These are phyloP conservation scores for Phycomyces blakesleeanus DNA, from an alignment of 192 early-diverging fungal genomes.

Conservation along the genomic window DNA sequence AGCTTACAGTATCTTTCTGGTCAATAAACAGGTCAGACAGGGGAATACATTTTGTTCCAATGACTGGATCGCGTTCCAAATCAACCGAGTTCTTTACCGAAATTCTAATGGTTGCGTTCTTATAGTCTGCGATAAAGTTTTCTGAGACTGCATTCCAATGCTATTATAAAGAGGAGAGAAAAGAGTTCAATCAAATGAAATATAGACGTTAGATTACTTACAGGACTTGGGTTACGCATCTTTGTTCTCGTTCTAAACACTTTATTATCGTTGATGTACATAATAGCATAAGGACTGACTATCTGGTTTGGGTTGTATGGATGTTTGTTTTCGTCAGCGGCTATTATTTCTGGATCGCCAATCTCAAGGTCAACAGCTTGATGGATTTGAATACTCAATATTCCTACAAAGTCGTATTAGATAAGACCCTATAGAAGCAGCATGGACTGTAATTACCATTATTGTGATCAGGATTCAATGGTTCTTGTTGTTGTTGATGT, in stretches of 20 bases:
- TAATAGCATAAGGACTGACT: conserved; percentile 24
- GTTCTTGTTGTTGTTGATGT: background rate
- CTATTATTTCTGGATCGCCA: conserved; percentile 13
- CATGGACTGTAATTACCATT: conserved; percentile 1
- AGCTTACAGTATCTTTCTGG: conserved; percentile 13
- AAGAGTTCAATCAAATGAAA: background rate
- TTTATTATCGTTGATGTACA: conserved; percentile 30
- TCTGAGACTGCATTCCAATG: conserved; percentile 33
- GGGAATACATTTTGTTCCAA: conserved; percentile 15
- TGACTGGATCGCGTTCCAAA: conserved; percentile 21
- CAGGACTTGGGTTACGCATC: conserved; percentile 16
- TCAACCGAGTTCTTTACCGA: conserved; percentile 22
- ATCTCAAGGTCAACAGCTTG: conserved; percentile 29
- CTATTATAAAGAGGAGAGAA: conserved; percentile 4
- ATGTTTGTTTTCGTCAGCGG: conserved; percentile 11
- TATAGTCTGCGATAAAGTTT: conserved; percentile 13
- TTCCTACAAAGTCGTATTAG: background rate
- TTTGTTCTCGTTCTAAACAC: conserved; percentile 18
- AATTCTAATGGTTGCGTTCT: conserved; percentile 11
- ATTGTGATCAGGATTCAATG: background rate
- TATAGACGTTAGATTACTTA: background rate
- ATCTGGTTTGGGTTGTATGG: conserved; percentile 18
- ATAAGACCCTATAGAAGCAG: too few relatives aligned
- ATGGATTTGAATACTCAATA: conserved; percentile 11
- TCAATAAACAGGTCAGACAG: conserved; percentile 15